These are phyloP conservation scores for Stachybotrys elegans DNA, from an alignment of 2,329 filamentous ascomycete genomes.

Conservation along the genomic window DNA sequence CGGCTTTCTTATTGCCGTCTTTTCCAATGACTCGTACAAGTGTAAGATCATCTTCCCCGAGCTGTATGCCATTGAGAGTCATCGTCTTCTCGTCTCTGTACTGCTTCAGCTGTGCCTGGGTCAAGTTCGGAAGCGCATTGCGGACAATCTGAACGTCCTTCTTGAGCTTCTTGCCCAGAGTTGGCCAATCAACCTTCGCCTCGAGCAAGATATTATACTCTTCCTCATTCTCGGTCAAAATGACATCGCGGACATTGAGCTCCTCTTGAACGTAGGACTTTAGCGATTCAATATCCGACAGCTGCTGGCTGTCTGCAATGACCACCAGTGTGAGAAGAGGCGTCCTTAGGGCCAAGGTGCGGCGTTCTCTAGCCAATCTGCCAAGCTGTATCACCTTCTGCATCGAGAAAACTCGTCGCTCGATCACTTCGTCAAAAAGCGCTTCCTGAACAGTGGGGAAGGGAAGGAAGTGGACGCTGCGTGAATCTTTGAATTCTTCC, in stretches of 20 bases:
- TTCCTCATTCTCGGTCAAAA: slow-evolving; percentile 76
- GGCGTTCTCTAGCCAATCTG: slow-evolving; percentile 72
- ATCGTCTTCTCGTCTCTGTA: slow-evolving; percentile 68
- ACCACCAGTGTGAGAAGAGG: slow-evolving; percentile 79
- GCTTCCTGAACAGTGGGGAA: slow-evolving; percentile 80
- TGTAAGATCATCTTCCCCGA: slow-evolving; percentile 68
- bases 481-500: slow-evolving; percentile 56
- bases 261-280: slow-evolving; percentile 78
- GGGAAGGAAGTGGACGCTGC: slow-evolving; percentile 79
- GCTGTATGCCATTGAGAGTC: slow-evolving; percentile 70
- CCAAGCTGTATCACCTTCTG: slow-evolving; percentile 84
- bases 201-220: slow-evolving; percentile 82
- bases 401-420: slow-evolving; percentile 77
- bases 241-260: slow-evolving; percentile 73
- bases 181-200: slow-evolving; percentile 79
- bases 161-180: slow-evolving; percentile 86
- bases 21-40: slow-evolving; percentile 9
- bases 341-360: slow-evolving; percentile 74
- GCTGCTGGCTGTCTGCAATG: slow-evolving; percentile 68
- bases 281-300: slow-evolving; percentile 75
- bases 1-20: not conserved
- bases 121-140: slow-evolving; percentile 71
- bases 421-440: slow-evolving; percentile 73
- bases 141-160: slow-evolving; percentile 82
- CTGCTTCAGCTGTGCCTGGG: slow-evolving; percentile 67